phyloP scores from a whole-genome alignment of 2,329 filamentous ascomycete species.

The Pseudopyricularia cyperi region DNA sequence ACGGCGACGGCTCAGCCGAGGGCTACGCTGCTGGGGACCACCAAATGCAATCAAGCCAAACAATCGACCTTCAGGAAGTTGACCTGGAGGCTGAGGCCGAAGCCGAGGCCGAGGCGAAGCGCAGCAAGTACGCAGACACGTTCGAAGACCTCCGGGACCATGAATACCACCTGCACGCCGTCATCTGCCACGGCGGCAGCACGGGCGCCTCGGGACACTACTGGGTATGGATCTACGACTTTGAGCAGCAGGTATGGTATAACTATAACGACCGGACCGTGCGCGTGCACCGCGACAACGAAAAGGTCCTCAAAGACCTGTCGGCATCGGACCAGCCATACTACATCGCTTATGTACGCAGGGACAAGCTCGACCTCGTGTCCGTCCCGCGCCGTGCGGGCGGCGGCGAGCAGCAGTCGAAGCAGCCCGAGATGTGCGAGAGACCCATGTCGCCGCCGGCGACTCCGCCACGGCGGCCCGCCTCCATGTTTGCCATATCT shows the following conservation, averaged over 20 bases:
- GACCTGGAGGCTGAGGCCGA: constrained; percentile 10
- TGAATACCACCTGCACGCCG: constrained; percentile 74
- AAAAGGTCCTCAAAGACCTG: constrained; percentile 56
- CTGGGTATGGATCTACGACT: constrained; percentile 94
- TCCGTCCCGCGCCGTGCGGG: not conserved
- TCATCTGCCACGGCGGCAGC: constrained; percentile 78
- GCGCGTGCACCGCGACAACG: constrained; percentile 49
- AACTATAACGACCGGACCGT: constrained; percentile 89
- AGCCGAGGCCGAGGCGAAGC: constrained; percentile 10
- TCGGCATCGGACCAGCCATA: constrained; percentile 58
- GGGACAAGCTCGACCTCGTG: not conserved
- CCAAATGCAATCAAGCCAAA: not conserved
- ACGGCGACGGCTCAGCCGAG: not conserved
- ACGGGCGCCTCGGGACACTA: constrained; percentile 68
- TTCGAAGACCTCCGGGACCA: constrained; percentile 52
- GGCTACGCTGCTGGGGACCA: not conserved
- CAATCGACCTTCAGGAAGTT: not conserved
- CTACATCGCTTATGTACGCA: constrained; percentile 21
- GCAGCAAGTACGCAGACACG: constrained; percentile 27
- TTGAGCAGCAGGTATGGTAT: constrained; percentile 68
- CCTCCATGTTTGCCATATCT: not conserved
- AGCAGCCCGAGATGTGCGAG: not conserved
- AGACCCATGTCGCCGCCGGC: not conserved
- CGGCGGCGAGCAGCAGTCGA: not conserved
- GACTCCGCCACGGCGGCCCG: not conserved